Conservation (phyloP, 345 rosid species). For the Corchorus capsularis region DNA sequence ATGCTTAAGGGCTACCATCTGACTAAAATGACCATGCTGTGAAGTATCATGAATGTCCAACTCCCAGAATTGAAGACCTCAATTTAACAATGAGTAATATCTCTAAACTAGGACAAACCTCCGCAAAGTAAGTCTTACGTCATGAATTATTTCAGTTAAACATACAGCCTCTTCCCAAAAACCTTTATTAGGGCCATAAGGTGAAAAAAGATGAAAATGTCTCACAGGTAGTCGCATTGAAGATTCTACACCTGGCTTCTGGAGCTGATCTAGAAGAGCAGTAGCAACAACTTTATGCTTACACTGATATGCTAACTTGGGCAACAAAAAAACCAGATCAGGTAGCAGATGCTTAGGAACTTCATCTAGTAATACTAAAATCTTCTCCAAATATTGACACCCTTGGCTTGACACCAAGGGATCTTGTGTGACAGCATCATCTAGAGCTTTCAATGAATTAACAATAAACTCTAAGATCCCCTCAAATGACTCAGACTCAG, state of each 20-base stretch:
- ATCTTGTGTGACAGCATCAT: not conserved
- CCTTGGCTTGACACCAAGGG: not conserved
- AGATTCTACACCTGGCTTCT: not conserved
- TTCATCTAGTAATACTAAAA: not conserved
- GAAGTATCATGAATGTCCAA: not conserved
- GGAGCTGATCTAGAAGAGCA: not conserved
- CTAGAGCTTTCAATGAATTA: not conserved
- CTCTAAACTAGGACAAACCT: not conserved
- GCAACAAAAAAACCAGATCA: not conserved
- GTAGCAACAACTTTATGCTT: not conserved
- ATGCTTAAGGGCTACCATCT: not conserved
- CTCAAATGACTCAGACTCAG: not conserved
- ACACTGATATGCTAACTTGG: not conserved
- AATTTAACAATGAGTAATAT: not conserved
- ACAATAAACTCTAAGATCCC: not conserved
- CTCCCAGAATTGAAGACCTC: not conserved
- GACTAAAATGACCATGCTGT: not conserved
- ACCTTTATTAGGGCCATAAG: not conserved
- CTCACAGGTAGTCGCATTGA: conserved; percentile 8
- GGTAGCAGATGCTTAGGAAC: conserved; percentile 6
- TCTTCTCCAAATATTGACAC: not conserved
- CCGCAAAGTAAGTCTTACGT: not conserved
- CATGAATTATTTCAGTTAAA: not conserved
- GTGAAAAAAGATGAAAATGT: conserved; percentile 10
- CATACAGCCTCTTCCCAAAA: not conserved